A percentile compares a stretch with the other conserved stretches of the same genome.
Evolutionary conservation across 2,329 filamentous ascomycete species (phyloP).

Genomic region (Colletotrichum horii): DNA sequence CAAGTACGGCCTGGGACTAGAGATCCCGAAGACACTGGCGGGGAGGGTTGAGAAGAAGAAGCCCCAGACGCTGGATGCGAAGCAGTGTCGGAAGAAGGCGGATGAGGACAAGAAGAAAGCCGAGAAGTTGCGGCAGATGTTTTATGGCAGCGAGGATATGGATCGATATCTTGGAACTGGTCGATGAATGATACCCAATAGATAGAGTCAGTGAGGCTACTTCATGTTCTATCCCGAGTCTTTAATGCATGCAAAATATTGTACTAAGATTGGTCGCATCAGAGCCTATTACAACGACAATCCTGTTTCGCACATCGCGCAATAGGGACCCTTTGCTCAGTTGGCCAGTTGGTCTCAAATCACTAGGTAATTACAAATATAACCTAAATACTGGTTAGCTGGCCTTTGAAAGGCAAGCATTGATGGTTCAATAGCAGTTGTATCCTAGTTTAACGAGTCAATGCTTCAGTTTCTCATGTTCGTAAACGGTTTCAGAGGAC

Average conservation of each 20-base stretch:
- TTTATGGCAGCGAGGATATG: constrained; percentile 78
- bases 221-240: not conserved
- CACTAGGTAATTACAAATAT: too few species aligned
- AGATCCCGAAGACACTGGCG: constrained; percentile 43
- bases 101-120: constrained; percentile 66
- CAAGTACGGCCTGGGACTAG: constrained; percentile 73
- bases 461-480: too few species aligned
- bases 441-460: too few species aligned
- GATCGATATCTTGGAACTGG: constrained; percentile 69
- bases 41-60: constrained; percentile 47
- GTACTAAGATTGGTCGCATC: too few species aligned
- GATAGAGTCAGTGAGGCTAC: not conserved
- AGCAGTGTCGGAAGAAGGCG: constrained; percentile 67
- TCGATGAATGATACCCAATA: constrained; percentile 2
- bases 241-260: not conserved
- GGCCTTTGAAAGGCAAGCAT: too few species aligned
- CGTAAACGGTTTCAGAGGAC: too few species aligned
- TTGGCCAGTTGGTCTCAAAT: too few species aligned
- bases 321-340: too few species aligned
- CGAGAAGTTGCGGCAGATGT: constrained; percentile 70
- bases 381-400: too few species aligned
- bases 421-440: too few species aligned
- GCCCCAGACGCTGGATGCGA: constrained; percentile 67
- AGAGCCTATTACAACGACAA: too few species aligned
- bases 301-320: too few species aligned